phyloP scores from a whole-genome alignment of 225 moss, liverwort and hornwort genomes.

The Pleurozium schreberi region DNA sequence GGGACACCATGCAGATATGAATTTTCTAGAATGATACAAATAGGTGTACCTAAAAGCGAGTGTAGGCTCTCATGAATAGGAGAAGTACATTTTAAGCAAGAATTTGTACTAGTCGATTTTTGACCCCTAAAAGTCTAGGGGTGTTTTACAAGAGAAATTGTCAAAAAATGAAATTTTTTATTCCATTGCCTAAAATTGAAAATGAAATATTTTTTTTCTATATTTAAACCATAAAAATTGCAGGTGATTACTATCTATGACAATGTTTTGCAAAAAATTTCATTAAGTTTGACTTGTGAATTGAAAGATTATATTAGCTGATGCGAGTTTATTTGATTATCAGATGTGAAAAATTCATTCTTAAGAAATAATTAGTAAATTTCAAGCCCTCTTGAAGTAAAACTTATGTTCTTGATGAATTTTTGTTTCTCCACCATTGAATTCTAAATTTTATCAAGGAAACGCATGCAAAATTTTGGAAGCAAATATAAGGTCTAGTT shows the following conservation, averaged over 20 bases:
- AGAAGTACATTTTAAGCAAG: background rate
- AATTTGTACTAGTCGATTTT: background rate
- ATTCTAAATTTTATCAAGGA: too few relatives aligned
- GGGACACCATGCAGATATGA: background rate
- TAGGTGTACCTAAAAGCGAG: rapidly evolving
- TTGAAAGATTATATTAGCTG: too few relatives aligned
- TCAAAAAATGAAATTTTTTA: background rate
- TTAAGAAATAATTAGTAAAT: too few relatives aligned
- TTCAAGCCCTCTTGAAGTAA: too few relatives aligned
- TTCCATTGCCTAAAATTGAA: background rate
- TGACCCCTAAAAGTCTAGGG: background rate
- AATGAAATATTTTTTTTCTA: background rate
- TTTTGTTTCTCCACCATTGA: too few relatives aligned
- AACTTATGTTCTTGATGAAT: too few relatives aligned
- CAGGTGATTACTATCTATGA: background rate
- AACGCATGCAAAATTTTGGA: too few relatives aligned
- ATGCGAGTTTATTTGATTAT: too few relatives aligned
- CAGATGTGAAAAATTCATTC: too few relatives aligned
- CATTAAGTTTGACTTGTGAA: background rate
- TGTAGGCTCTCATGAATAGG: background rate
- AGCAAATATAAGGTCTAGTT: too few relatives aligned
- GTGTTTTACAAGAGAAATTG: background rate
- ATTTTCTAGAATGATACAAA: background rate
- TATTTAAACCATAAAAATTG: background rate
- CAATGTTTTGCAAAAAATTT: background rate